Base-by-base conservation (phyloP, 2,329 filamentous ascomycete species). In the Reticulascus tulasneorum region DNA sequence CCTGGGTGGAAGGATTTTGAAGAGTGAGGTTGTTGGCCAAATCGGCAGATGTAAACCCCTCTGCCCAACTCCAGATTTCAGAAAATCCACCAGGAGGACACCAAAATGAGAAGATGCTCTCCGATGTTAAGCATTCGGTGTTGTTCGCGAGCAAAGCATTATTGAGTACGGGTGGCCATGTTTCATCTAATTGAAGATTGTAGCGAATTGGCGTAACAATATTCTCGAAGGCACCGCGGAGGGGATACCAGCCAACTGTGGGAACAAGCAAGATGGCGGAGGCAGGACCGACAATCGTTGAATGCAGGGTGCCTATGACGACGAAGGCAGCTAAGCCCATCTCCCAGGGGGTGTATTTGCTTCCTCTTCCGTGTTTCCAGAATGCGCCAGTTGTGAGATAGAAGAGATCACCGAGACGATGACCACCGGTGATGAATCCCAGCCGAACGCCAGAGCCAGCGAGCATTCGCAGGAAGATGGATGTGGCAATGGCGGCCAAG, bases 231-330 rank as follows among this genome's bases (percentile, higher is more conserved):
- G 24, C 27, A 8, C 24, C 26, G 2, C 18, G 7, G 4, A 27
- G 21, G 1, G 8, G 10, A 6, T 33, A 43, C 28, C 37, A 40
- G 4, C 33, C 40, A 0, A 24, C 24, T 6, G 37, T 40, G 5
- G 37, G 43, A 5, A 45, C 26, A 6, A 46, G 31, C 9, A 44
- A 33, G 8, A 46, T 28, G 9, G 36, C 40, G 7, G 37, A 46
- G 8, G 40, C 43, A 4, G 41, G 36, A 2, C 36, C 36, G 8
- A 44, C 27, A 9, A 46, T 13, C n/a, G 37, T 25, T 6, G 40
- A 36, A 6, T 40, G 13, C 6, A 43, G 15, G 2, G 40, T 43
- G 9, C 33, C 25, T 18, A 40, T 33, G 16, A 40, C 4, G 6
- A 43, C 20, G 11, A 31, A 33, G 3, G 18, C 17, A 7, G 29